phyloP scores from a whole-genome alignment of 257 asterid genomes.

The Datura wrightii region DNA sequence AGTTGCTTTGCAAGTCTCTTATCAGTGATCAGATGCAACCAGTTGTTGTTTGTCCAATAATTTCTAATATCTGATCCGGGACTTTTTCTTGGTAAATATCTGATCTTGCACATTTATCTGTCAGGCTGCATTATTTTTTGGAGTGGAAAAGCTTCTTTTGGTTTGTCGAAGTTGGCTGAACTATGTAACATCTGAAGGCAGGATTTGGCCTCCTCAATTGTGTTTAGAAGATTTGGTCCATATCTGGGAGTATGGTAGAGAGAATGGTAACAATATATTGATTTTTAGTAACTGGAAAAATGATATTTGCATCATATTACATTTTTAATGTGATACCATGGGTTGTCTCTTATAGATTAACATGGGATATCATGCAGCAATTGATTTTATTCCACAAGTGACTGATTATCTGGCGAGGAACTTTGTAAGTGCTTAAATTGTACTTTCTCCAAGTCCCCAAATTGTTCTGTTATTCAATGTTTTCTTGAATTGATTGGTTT shows the following conservation, averaged over 20 bases:
- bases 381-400: slow-evolving; percentile 58
- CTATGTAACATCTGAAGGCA: slow-evolving; percentile 54
- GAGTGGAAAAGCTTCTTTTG: slow-evolving; percentile 71
- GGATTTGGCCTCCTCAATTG: slow-evolving; percentile 49
- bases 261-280: slow-evolving; percentile 61
- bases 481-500: slow-evolving; percentile 22
- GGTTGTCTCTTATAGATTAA: slow-evolving; percentile 66
- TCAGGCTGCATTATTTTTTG: slow-evolving; percentile 88
- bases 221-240: slow-evolving; percentile 56
- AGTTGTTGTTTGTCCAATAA: background rate
- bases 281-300: background rate
- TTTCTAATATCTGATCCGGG: background rate
- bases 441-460: background rate
- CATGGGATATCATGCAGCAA: slow-evolving; percentile 80
- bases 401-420: slow-evolving; percentile 74
- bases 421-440: slow-evolving; percentile 68
- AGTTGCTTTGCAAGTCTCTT: background rate
- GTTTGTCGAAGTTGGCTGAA: slow-evolving; percentile 71
- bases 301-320: slow-evolving; percentile 28
- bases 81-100: background rate
- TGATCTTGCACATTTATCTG: slow-evolving; percentile 32
- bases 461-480: background rate
- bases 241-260: slow-evolving; percentile 71
- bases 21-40: background rate
- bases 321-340: slow-evolving; percentile 40